Evolutionary conservation across 192 early-diverging fungal species (phyloP).

Genomic region (Phlyctochytrium planicorne): DNA sequence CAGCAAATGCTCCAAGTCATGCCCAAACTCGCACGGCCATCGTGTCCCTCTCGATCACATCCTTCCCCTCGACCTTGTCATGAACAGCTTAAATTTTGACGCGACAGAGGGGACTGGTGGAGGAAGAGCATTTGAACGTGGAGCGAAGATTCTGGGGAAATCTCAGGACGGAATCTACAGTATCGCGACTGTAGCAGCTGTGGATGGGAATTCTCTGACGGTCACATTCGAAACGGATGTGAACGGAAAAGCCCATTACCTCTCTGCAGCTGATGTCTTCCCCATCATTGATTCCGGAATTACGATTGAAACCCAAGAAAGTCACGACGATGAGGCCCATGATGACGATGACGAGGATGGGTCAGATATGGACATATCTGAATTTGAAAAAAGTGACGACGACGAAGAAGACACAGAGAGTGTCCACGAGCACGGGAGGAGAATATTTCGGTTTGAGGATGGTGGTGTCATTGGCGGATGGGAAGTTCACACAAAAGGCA

Average conservation of each 20-base stretch:
- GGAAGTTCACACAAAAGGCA: constrained; percentile 31
- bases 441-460: constrained; percentile 24
- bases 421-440: background rate
- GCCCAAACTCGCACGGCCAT: constrained; percentile 12
- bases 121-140: background rate
- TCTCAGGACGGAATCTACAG: constrained; percentile 23
- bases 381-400: background rate
- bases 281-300: constrained; percentile 4
- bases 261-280: constrained; percentile 1
- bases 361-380: background rate
- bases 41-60: constrained; percentile 8
- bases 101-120: too few relatives aligned
- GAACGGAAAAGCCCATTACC: background rate
- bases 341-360: background rate
- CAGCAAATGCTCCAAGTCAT: background rate
- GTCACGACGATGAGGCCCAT: background rate
- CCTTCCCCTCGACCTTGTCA: constrained; percentile 12
- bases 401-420: background rate
- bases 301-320: background rate
- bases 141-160: constrained; percentile 2
- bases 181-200: background rate
- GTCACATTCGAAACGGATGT: constrained; percentile 5
- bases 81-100: background rate
- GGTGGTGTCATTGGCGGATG: constrained; percentile 25
- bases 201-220: constrained; percentile 1